Evolutionary conservation across 176 grass and related monocot genomes (phyloP).

Genomic region (Leersia perrieri): DNA sequence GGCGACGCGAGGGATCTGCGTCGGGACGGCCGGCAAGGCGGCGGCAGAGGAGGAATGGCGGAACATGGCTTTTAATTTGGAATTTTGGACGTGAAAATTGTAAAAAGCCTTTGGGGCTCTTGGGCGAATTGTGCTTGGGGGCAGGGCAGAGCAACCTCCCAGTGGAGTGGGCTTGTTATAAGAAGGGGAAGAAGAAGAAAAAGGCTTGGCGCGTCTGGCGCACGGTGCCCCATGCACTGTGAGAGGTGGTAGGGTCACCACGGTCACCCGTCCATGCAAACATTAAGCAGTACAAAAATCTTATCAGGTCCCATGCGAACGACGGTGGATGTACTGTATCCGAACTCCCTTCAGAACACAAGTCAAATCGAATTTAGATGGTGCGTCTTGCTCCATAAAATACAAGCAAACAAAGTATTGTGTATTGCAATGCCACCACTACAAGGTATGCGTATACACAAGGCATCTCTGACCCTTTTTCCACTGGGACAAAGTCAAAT

Average conservation of each 20-base stretch:
- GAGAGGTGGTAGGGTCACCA: constrained; percentile 31
- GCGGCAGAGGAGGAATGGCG: constrained; percentile 26
- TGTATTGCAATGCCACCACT: background rate
- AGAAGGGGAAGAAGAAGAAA: constrained; percentile 19
- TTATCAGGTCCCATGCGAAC: constrained; percentile 17
- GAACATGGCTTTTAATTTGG: constrained; percentile 51
- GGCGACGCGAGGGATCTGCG: constrained; percentile 17
- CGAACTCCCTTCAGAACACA: background rate
- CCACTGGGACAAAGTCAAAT: background rate
- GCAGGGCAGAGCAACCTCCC: background rate
- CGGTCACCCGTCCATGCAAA: background rate
- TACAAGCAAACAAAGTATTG: background rate
- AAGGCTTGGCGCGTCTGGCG: background rate
- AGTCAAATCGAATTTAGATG: constrained; percentile 23
- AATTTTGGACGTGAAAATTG: constrained; percentile 20
- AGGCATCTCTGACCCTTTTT: background rate
- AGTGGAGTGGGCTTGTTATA: constrained; percentile 27
- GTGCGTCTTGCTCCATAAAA: background rate
- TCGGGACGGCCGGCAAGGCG: constrained; percentile 16
- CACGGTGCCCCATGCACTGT: constrained; percentile 19
- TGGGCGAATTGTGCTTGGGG: constrained; percentile 15
- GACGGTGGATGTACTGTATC: background rate
- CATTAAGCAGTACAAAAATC: constrained; percentile 41
- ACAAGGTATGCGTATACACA: background rate
- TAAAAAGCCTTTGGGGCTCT: background rate